Evolutionary conservation across 257 asterid species (phyloP).

Genomic region (Jaltomata sinuosa): DNA sequence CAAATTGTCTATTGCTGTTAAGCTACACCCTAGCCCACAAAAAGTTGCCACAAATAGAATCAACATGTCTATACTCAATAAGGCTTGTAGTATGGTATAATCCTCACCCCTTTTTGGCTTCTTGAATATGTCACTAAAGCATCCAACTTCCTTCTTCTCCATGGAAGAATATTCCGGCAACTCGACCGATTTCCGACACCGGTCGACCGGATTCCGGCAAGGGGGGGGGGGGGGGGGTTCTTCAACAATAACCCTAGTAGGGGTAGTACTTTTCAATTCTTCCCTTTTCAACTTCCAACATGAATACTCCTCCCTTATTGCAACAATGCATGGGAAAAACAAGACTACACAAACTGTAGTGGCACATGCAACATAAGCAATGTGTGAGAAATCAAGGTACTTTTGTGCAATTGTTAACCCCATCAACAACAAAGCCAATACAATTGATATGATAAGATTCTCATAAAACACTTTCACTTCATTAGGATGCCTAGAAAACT

Average conservation of each 20-base stretch:
- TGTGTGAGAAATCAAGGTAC: conserved; percentile 3
- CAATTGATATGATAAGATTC: conserved; percentile 11
- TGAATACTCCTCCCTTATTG: conserved; percentile 9
- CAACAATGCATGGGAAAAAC: conserved; percentile 6
- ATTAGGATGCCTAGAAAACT: conserved; percentile 10
- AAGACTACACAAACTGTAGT: conserved; percentile 16
- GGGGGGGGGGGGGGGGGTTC: background rate
- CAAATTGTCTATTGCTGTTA: conserved; percentile 19
- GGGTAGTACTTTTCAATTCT: background rate
- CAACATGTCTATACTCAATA: conserved; percentile 17
- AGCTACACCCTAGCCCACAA: conserved; percentile 23
- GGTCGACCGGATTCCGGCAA: background rate
- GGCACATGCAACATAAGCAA: conserved; percentile 14
- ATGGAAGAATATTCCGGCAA: background rate
- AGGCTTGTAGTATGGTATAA: conserved; percentile 18
- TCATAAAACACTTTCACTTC: conserved; percentile 10
- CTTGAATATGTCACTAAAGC: conserved; percentile 1
- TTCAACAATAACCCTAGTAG: background rate
- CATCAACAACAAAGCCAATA: conserved; percentile 18
- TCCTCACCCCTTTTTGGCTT: conserved; percentile 35
- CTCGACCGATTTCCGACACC: background rate
- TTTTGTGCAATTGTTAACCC: conserved; percentile 19
- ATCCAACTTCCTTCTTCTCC: background rate
- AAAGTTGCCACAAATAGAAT: conserved; percentile 15
- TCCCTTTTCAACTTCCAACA: background rate